phyloP scores from a whole-genome alignment of 2,329 filamentous ascomycete species.

The Drechslerella dactyloides region DNA sequence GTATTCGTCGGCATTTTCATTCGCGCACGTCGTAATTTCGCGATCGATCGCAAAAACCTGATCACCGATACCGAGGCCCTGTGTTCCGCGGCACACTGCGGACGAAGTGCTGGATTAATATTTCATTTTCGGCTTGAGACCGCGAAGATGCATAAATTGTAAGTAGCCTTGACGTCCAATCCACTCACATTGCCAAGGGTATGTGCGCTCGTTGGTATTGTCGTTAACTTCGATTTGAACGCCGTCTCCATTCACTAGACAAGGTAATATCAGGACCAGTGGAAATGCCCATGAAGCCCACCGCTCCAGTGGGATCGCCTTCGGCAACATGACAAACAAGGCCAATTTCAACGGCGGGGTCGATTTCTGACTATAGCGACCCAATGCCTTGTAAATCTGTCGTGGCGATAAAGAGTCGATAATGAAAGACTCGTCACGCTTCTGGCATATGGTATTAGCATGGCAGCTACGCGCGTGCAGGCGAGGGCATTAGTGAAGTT shows the following conservation, averaged over 20 bases:
- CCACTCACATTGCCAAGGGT: background rate
- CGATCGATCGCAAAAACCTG: slow-evolving; percentile 8
- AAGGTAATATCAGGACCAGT: background rate
- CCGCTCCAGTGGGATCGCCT: background rate
- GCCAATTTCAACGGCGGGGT: no score
- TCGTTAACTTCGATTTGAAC: background rate
- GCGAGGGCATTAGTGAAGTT: no score
- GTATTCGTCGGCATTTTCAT: background rate
- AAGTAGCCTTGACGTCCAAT: no score
- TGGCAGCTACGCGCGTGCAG: no score
- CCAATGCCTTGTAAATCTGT: no score
- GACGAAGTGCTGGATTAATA: no score
- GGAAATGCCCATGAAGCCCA: background rate
- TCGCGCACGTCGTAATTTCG: background rate
- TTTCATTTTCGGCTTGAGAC: no score
- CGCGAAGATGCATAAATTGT: background rate
- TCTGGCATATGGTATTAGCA: no score
- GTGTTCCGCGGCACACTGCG: slow-evolving; percentile 2
- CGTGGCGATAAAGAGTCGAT: no score
- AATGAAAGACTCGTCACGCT: no score
- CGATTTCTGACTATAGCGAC: no score
- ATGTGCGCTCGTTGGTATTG: background rate
- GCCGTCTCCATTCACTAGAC: background rate
- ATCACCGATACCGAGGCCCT: background rate
- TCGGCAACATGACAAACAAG: no score